Percentiles rank a stretch among this genome's conserved stretches.
These are phyloP conservation scores for Fusarium sp. DNA, from an alignment of 2,329 filamentous ascomycete species.

Conservation along the genomic window DNA sequence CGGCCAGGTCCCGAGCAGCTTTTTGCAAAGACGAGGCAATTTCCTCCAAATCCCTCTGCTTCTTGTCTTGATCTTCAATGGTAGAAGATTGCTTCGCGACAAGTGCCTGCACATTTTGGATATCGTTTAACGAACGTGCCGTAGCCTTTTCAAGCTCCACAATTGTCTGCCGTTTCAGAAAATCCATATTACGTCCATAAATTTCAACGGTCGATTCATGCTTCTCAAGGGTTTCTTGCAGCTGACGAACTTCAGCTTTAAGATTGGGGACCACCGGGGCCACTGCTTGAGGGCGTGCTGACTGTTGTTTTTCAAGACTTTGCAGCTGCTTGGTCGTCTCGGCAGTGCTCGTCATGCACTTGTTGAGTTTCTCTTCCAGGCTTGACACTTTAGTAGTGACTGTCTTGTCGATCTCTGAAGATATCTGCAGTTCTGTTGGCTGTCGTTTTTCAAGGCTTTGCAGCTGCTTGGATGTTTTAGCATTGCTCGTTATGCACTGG, in stretches of 20 bases:
- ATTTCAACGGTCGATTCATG: background rate
- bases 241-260: background rate
- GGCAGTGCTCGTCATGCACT: background rate
- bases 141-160: conserved; percentile 2
- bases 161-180: conserved; percentile 6
- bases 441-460: background rate
- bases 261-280: background rate
- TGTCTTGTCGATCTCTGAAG: conserved; percentile 13
- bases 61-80: conserved; percentile 16
- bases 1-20: conserved; percentile 1
- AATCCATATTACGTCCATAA: conserved; percentile 14
- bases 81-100: background rate
- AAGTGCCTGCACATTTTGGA: background rate
- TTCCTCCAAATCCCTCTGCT: conserved; percentile 9
- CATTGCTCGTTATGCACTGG: background rate
- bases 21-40: conserved; percentile 8
- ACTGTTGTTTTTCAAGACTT: conserved; percentile 1
- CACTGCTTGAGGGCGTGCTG: background rate
- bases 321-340: background rate
- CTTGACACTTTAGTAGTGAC: background rate
- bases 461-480: background rate
- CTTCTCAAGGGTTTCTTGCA: conserved; percentile 3
- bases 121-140: conserved; percentile 5
- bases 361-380: background rate
- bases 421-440: background rate